Conservation (phyloP, 805 yeast species). For the Saccharomycopsis javanensis region DNA sequence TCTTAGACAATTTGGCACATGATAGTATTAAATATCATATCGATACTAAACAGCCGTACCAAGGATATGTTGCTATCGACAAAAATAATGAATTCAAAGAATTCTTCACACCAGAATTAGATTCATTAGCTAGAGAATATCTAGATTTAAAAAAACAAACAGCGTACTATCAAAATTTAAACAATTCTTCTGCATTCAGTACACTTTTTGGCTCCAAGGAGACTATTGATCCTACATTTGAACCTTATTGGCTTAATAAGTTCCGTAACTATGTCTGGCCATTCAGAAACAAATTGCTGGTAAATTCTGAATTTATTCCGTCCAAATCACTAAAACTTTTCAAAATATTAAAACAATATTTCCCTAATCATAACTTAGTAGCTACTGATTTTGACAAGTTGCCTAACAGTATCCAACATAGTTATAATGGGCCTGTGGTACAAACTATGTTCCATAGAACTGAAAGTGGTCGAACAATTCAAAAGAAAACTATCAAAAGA, state of each 20-base stretch:
- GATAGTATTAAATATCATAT: constrained; percentile 72
- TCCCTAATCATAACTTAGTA: constrained; percentile 69
- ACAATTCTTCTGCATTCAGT: background rate
- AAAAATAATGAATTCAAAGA: constrained; percentile 68
- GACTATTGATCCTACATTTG: constrained; percentile 9
- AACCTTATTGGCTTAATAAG: constrained; percentile 26
- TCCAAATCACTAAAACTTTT: constrained; percentile 60
- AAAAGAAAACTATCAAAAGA: background rate
- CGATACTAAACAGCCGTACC: constrained; percentile 54
- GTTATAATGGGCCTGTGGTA: constrained; percentile 20
- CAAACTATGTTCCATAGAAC: constrained; percentile 15
- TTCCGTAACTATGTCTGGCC: constrained; percentile 49
- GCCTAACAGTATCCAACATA: constrained; percentile 25
- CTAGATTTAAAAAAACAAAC: constrained; percentile 47
- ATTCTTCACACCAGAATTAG: constrained; percentile 54
- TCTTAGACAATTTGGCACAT: constrained; percentile 76
- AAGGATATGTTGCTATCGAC: constrained; percentile 70
- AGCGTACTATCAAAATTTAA: constrained; percentile 11
- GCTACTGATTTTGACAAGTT: constrained; percentile 57
- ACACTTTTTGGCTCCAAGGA: background rate
- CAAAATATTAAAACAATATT: constrained; percentile 48
- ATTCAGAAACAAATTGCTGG: constrained; percentile 53
- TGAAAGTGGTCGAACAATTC: background rate
- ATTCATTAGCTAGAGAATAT: constrained; percentile 44
- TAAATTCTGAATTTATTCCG: constrained; percentile 69